Percentiles rank a stretch among this genome's conserved stretches.
Evolutionary conservation across 2,329 filamentous ascomycete genomes (phyloP).

Genomic region (Zalaria sp.): DNA sequence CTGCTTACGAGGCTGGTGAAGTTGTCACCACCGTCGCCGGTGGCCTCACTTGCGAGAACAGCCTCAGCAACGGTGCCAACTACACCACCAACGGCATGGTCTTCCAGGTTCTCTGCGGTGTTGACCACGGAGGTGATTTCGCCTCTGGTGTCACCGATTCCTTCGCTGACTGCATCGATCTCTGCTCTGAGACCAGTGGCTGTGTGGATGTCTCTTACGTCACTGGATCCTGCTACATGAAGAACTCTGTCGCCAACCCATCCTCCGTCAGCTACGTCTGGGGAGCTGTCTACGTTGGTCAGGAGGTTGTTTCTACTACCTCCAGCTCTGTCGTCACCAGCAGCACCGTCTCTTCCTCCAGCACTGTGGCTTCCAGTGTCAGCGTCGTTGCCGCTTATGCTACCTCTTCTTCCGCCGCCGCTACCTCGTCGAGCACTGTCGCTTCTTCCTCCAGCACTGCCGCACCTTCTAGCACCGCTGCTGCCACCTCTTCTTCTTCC

Average conservation of each 20-base stretch:
- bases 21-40: neutral
- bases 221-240: constrained; percentile 6
- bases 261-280: neutral
- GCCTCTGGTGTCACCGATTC: constrained; percentile 3
- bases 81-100: neutral
- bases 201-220: constrained; percentile 7
- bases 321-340: too few relatives aligned
- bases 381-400: neutral
- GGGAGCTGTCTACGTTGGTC: neutral
- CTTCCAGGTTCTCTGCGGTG: constrained; percentile 7
- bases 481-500: neutral
- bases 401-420: neutral
- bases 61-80: neutral
- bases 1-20: too few relatives aligned
- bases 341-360: neutral
- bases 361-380: neutral
- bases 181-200: constrained; percentile 4
- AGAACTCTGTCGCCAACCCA: constrained; percentile 4
- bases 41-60: neutral
- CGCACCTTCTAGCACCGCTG: neutral
- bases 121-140: constrained; percentile 15
- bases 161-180: constrained; percentile 12
- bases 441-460: neutral
- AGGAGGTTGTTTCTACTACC: too few relatives aligned
- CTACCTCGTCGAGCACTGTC: neutral